phyloP scores from a whole-genome alignment of 768 basidiomycete species.

The Hygrocybe punicea region DNA sequence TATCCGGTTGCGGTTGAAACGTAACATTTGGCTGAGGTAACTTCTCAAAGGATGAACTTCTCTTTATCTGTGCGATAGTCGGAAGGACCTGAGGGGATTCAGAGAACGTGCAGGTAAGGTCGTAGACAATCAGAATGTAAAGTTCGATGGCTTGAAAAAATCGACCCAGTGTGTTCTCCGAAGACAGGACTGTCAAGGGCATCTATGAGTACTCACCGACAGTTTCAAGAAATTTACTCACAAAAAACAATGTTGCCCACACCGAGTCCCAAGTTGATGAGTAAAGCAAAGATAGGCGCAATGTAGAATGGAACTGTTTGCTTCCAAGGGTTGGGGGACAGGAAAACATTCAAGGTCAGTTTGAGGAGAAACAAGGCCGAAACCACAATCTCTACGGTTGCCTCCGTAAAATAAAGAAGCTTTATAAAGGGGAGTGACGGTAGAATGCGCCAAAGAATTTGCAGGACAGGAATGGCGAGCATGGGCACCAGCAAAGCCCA shows the following conservation, averaged over 20 bases:
- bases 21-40: conserved; percentile 23
- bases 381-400: conserved; percentile 54
- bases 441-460: conserved; percentile 60
- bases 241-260: conserved; percentile 55
- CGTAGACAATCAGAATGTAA: conserved; percentile 59
- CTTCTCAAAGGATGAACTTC: conserved; percentile 21
- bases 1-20: conserved; percentile 3
- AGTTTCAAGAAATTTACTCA: conserved; percentile 37
- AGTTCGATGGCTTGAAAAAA: conserved; percentile 61
- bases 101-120: conserved; percentile 48
- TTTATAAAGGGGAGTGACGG: conserved; percentile 37
- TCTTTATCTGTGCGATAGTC: not conserved
- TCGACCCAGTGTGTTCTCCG: conserved; percentile 67
- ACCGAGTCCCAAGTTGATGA: conserved; percentile 50
- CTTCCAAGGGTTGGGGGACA: conserved; percentile 39
- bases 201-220: conserved; percentile 1
- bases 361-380: conserved; percentile 62
- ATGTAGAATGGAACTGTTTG: conserved; percentile 45
- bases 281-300: conserved; percentile 50
- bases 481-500: conserved; percentile 46
- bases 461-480: conserved; percentile 50
- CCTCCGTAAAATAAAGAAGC: conserved; percentile 55
- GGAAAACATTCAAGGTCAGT: conserved; percentile 55
- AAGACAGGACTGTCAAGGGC: conserved; percentile 52
- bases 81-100: conserved; percentile 8